These are phyloP conservation scores for Scheffersomyces illinoinensis DNA, from an alignment of 1,139 yeast species.

Conservation along the genomic window DNA sequence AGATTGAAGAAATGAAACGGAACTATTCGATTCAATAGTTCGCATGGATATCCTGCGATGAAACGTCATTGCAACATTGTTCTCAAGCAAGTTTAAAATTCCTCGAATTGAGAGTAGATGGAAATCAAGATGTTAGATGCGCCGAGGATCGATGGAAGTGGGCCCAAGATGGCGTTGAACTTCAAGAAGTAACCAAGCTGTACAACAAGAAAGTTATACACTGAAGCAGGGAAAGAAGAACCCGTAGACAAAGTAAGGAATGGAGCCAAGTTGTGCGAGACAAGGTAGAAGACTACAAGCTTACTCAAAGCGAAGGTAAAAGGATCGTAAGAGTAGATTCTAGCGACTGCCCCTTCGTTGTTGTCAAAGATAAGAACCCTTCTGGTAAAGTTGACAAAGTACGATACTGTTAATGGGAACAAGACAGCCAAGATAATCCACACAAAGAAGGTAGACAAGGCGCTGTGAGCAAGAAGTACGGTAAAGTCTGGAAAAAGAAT, in stretches of 20 bases:
- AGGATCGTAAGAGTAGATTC: constrained; percentile 55
- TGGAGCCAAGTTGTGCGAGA: constrained; percentile 27
- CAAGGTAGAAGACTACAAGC: constrained; percentile 45
- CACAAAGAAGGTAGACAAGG: constrained; percentile 31
- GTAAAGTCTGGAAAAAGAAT: constrained; percentile 38
- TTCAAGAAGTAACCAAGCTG: constrained; percentile 40
- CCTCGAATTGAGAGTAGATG: constrained; percentile 46
- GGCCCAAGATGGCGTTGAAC: constrained; percentile 41
- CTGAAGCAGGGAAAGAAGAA: constrained; percentile 22
- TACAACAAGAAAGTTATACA: constrained; percentile 36
- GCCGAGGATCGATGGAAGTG: constrained; percentile 50
- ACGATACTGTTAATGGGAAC: constrained; percentile 48
- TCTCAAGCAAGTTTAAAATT: constrained; percentile 10
- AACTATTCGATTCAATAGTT: not conserved
- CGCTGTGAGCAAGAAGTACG: constrained; percentile 29
- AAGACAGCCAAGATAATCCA: constrained; percentile 46
- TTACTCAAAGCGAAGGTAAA: constrained; percentile 56
- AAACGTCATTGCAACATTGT: not conserved
- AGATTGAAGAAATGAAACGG: constrained; percentile 8
- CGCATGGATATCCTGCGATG: not conserved
- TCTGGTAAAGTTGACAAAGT: constrained; percentile 55
- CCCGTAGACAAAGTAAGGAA: not conserved
- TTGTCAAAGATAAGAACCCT: constrained; percentile 29
- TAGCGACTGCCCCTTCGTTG: constrained; percentile 28
- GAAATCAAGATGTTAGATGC: constrained; percentile 50